These are phyloP conservation scores for Globisporangium perplexum DNA, from an alignment of 352 stramenopile species.

Conservation along the genomic window DNA sequence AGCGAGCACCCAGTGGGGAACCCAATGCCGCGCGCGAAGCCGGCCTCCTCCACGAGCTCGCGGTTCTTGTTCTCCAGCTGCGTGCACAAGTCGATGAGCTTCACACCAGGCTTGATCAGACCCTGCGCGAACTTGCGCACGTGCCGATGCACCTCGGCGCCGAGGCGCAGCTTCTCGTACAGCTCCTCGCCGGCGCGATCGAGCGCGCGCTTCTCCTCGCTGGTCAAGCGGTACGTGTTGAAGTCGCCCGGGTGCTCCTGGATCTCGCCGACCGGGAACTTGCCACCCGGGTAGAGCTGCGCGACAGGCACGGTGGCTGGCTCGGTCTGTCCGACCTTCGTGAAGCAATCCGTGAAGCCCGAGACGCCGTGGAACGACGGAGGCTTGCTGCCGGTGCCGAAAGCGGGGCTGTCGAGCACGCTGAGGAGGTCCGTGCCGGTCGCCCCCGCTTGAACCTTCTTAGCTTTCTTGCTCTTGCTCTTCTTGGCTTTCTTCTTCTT, in stretches of 20 bases:
- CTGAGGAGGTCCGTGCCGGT: neutral
- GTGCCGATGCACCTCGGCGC: conserved; percentile 90
- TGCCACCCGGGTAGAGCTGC: conserved; percentile 29
- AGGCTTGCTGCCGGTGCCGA: conserved; percentile 19
- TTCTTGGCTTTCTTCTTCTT: conserved; percentile 20
- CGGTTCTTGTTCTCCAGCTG: conserved; percentile 93
- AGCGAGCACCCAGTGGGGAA: conserved; percentile 93
- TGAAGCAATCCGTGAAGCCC: conserved; percentile 88
- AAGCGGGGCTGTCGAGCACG: neutral
- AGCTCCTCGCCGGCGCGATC: conserved; percentile 59
- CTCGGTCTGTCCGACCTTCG: conserved; percentile 90
- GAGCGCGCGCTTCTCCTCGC: conserved; percentile 58
- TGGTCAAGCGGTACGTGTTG: conserved; percentile 78
- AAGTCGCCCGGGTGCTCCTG: conserved; percentile 83
- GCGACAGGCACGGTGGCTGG: conserved; percentile 87
- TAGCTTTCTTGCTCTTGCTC: conserved; percentile 14
- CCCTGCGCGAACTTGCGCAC: conserved; percentile 86
- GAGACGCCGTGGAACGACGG: conserved; percentile 43
- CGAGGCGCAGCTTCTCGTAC: conserved; percentile 68
- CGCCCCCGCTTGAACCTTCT: conserved; percentile 8
- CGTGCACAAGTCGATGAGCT: conserved; percentile 39
- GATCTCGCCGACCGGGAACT: conserved; percentile 89
- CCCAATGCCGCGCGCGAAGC: conserved; percentile 34
- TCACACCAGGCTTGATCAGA: conserved; percentile 93
- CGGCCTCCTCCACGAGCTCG: conserved; percentile 86